Evolutionary conservation across 306 rosid genomes (phyloP).

Genomic region (Acmispon strigosus): DNA sequence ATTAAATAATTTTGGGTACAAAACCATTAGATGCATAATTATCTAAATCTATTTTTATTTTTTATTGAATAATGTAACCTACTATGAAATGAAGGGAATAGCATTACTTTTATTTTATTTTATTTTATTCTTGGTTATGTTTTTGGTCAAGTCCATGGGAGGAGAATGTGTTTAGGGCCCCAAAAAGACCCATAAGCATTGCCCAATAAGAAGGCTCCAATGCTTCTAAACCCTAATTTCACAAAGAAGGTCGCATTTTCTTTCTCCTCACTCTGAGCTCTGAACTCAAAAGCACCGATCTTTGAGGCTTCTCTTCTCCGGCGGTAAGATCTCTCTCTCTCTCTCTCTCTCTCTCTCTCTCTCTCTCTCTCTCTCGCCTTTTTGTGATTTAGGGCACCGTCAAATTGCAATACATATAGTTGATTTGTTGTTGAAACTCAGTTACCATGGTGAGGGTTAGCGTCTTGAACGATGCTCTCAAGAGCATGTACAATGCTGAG

Average conservation of each 20-base stretch:
- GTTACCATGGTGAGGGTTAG: conserved; percentile 39
- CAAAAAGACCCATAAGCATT: background rate
- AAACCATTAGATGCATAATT: too few relatives aligned
- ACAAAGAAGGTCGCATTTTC: background rate
- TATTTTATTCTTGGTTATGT: too few relatives aligned
- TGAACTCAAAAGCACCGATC: background rate
- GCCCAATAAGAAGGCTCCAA: background rate
- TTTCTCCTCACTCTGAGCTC: background rate
- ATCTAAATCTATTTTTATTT: too few relatives aligned
- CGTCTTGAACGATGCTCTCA: conserved; percentile 42
- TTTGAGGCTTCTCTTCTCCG: background rate
- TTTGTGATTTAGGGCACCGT: background rate
- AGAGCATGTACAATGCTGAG: conserved; percentile 53
- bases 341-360: background rate
- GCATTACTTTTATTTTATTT: too few relatives aligned
- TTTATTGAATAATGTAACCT: too few relatives aligned
- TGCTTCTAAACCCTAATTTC: conserved; percentile 13
- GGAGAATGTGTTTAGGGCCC: background rate
- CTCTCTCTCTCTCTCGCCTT: background rate
- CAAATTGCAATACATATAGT: too few relatives aligned
- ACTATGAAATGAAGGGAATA: too few relatives aligned
- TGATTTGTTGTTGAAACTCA: background rate
- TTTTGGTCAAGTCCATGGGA: too few relatives aligned
- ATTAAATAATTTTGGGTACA: too few relatives aligned
- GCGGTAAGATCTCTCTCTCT: background rate